Base-by-base conservation (phyloP, 768 basidiomycete genomes). In the Sporobolomyces phaffii region DNA sequence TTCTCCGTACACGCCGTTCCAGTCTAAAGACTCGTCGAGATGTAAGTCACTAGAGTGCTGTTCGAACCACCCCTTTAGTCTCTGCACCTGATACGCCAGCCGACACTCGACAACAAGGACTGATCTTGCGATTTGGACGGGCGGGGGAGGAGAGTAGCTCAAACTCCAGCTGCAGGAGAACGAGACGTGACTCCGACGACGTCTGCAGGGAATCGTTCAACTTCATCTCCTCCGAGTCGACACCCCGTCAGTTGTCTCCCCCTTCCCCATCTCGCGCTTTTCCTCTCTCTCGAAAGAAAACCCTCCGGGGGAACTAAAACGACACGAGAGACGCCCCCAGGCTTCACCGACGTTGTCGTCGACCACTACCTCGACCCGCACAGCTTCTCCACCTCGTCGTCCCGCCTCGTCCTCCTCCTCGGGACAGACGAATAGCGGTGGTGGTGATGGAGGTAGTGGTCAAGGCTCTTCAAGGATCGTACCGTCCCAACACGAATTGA, bases 1-100 rank as follows among this genome's bases (percentile, higher is more conserved):
- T 14, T 41, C 38, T 43, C 54, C 54, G 9, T 56, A 56, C 54
- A 56, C 54, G n/a, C 54, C 54, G 26, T 43, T 43, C 28, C 54
- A 56, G 43, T 10, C 10, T 17, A 5, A 22, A 40, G 9, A 9
- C 22, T 51, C 50, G 11, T 45, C 44, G n/a, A 45, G 33, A 15
- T n/a, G 45, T 18, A 18, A 15, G 45, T 9, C 14, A 47, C 24
- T 50, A n/a, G n/a, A n/a, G n/a, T n/a, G n/a, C n/a, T n/a, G n/a
- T n/a, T n/a, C n/a, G n/a, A n/a, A n/a, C n/a, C n/a, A n/a, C n/a
- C n/a, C n/a, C n/a, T n/a, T n/a, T n/a, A n/a, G n/a, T n/a, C n/a
- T n/a, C n/a, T n/a, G n/a, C n/a, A n/a, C n/a, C n/a, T n/a, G n/a
- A n/a, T n/a, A n/a, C n/a, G n/a, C n/a, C n/a, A n/a, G n/a, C n/a